Conservation (phyloP, 805 yeast species). For the Suhomyces sp. region DNA sequence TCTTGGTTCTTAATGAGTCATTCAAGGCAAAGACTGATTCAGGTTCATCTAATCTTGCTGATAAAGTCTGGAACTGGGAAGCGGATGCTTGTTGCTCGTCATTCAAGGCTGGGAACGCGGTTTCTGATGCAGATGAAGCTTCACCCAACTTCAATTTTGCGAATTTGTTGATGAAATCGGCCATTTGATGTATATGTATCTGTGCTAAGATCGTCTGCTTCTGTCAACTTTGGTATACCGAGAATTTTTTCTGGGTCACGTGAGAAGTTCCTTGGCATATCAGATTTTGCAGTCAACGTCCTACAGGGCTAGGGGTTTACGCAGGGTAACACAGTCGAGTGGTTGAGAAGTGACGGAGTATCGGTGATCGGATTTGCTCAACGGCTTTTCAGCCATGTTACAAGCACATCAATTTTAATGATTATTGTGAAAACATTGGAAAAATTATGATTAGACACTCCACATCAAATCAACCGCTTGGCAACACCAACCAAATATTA, state of each 20-base stretch:
- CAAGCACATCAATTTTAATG: too few relatives aligned
- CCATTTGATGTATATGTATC: slow-evolving; percentile 20
- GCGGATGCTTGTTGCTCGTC: slow-evolving; percentile 63
- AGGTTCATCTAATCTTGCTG: slow-evolving; percentile 55
- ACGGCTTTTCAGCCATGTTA: neutral
- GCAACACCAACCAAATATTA: too few relatives aligned
- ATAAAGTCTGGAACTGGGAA: slow-evolving; percentile 76
- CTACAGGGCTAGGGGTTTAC: neutral
- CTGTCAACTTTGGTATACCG: neutral
- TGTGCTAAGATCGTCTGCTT: neutral
- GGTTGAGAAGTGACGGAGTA: neutral
- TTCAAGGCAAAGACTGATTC: slow-evolving; percentile 51
- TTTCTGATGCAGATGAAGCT: slow-evolving; percentile 15
- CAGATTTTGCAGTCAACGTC: neutral
- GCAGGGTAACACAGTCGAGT: too few relatives aligned
- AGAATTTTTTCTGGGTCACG: slow-evolving; percentile 4
- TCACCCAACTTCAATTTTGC: slow-evolving; percentile 30
- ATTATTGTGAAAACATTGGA: too few relatives aligned
- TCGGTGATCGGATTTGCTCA: neutral
- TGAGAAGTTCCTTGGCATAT: neutral
- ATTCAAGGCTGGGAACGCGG: slow-evolving; percentile 29
- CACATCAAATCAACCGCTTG: too few relatives aligned
- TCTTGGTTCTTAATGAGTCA: slow-evolving; percentile 60
- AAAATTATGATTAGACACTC: too few relatives aligned
- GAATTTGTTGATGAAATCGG: slow-evolving; percentile 28